phyloP scores from a whole-genome alignment of 306 rosid species.

The Ziziphus jujuba region DNA sequence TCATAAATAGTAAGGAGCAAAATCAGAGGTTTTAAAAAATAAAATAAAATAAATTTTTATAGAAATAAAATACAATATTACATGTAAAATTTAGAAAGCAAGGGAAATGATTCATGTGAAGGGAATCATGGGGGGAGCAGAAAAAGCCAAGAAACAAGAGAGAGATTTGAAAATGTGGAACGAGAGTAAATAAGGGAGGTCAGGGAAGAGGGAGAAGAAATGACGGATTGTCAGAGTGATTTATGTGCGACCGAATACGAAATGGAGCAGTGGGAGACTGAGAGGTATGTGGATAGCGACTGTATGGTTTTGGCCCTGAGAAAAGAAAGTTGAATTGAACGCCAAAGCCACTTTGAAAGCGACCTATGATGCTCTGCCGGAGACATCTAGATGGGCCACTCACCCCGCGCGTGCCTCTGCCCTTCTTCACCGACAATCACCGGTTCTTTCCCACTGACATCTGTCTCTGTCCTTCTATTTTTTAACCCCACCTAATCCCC shows the following conservation, averaged over 20 bases:
- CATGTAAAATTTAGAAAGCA: background rate
- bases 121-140: constrained; percentile 36
- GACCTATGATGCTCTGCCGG: constrained; percentile 43
- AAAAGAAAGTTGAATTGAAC: background rate
- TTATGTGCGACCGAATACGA: constrained; percentile 36
- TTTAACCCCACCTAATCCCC: too few relatives aligned
- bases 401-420: constrained; percentile 37
- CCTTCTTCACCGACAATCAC: constrained; percentile 38
- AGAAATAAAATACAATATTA: too few relatives aligned
- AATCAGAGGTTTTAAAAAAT: too few relatives aligned
- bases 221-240: constrained; percentile 39
- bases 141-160: constrained; percentile 40
- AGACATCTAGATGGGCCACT: constrained; percentile 11
- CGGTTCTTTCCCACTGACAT: constrained; percentile 39
- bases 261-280: constrained; percentile 14
- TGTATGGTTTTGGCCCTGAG: constrained; percentile 1
- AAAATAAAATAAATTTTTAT: too few relatives aligned
- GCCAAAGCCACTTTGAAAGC: constrained; percentile 8
- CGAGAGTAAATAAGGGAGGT: background rate
- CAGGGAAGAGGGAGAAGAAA: background rate
- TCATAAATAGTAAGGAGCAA: too few relatives aligned
- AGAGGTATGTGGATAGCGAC: constrained; percentile 17
- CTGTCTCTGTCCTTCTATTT: constrained; percentile 7
- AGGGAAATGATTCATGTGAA: constrained; percentile 4
- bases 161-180: constrained; percentile 5